Base-by-base conservation (phyloP, 805 yeast species). In the Saccharomycopsis selenospora region DNA sequence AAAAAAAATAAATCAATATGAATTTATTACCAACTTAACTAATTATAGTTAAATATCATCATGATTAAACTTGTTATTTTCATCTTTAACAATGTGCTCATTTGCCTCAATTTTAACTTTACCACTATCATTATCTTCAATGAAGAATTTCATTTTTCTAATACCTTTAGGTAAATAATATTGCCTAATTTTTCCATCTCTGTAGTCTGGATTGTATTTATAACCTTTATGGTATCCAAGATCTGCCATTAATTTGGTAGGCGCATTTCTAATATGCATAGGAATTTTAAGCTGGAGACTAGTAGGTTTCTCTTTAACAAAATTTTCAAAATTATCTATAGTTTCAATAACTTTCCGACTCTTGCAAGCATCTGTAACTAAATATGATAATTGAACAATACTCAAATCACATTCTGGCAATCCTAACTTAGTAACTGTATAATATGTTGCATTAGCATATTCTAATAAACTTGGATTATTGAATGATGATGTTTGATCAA, bases 371-470 rank as follows among this genome's bases (percentile, higher is more conserved):
- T 79, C 67, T 0, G 96, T 95, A 20, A 93, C 68, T 56, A 89
- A 85, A 17, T 85, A 88, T 1, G 95, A 90, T 63, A 96, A 88
- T 57, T 93, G 99, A 0, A 89, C 99, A 29, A 93, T 65, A 3
- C 88, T 81, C 25, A 87, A 71, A 61, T 91, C 96, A 2, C 93
- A 91, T 60, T 93, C 99, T 0, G 99, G 99, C 73, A 93, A 71
- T 0, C 99, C 99, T 17, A 93, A 75, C 64, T 85, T 86, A 67
- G 87, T 90, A 3, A 86, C 81, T 0, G 97, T 89, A 40, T 87
- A 86, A 61, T 85, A 86, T 0, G 95, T 77, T 0, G 96, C 80
- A 3, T 85, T 73, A 1, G 95, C 93, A 66, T 93, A 82, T 2
- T 98, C 96, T 40, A 93, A 66, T 56, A 95, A 79, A 97, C 62